Base-by-base conservation (phyloP, 139 green algal species). In the Picochlorum sp. region DNA sequence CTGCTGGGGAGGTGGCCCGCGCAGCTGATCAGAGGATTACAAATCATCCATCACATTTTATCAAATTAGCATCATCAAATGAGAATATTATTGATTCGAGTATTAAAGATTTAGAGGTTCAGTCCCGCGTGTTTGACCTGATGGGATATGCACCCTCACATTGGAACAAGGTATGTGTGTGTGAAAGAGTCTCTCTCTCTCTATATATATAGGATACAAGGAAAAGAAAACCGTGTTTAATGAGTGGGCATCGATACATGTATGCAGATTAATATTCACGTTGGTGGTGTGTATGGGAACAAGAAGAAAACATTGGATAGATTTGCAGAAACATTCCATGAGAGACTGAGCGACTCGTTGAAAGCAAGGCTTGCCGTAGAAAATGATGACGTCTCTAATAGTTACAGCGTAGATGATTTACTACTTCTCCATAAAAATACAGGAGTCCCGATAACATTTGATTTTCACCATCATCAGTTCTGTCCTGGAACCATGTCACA, bases 391-490 rank as follows among this genome's bases (percentile, higher is more conserved):
- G 51, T 62, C 13, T 51, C 67, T 24, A 73, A 24, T 51, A 61
- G 69, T 55, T 88, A 77, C 61, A 75, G 67, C 21, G 62, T 84
- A 8, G 15, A 3, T 1, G 80, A 86, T 67, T 66, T 86, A 52
- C 50, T 79, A 31, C 31, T 57, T 10, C 49, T 86, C n/a, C 57
- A 74, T 41, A 15, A 20, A n/a, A 23, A 14, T 5, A 65, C 49
- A 4, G 21, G 62, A 56, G 67, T 85, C 9, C 82, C 82, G 44
- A 78, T 88, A 7, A 73, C 80, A 21, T 88, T 85, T 72, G 82
- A 88, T 65, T 85, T 86, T 56, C 82, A 88, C 58, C 82, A 88
- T 59, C 73, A 81, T 56, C 72, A 71, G 45, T 87, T 82, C 21
- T 77, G 66, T 66, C 20, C 63, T 57, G 68, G 52, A 58, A 30